Evolutionary conservation across 2,329 filamentous ascomycete genomes (phyloP), one percentile per base, ranked within the genome.

Genomic region (Cladosporium oxysporum): DNA sequence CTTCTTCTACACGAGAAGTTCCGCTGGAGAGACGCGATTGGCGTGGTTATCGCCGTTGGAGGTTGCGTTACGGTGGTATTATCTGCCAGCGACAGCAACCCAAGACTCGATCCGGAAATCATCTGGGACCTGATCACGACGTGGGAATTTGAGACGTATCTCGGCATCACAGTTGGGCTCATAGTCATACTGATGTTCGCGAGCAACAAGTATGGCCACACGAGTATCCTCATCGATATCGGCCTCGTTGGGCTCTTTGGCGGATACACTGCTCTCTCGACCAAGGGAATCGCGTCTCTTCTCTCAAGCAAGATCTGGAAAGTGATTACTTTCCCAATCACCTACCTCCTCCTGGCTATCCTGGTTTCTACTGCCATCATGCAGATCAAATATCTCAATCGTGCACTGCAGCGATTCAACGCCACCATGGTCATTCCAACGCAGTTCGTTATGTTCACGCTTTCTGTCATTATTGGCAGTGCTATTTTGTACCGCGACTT

Each of bases 381-480:
- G 90, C 95, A 99, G 80, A 94, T 99, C 72, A 94, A 92, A 76
- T 99, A 98, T 76, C 87, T 99, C 76, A 99, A 98, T 80, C 91
- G 87, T 61, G 89, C 90, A 1, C 83, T 99, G 62, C 93, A 97
- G 76, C 88, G 91, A 57, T 99, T 98, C 81, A 92, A 97, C 78
- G 97, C 95, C 7, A 99, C 95, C 0, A 93, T 97, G 77, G 95
- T 99, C 71, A 99, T 99, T 69, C 95, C 95, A 0, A 95, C 95
- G 16, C 95, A 99, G 75, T 99, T 99, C 73, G 95, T 99, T 59
- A 87, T 96, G 69, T 99, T 99, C 77, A 99, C 95, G 0, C 84
- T 99, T 8, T 96, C 91, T 6, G 95, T 98, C 69, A 98, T 99
- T 71, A 84, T 97, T 61, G 95, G 95, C 65, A 97, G 93, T 73